Base-by-base conservation (phyloP, 2,329 filamentous ascomycete species). In the Cercospora nicotianae region DNA sequence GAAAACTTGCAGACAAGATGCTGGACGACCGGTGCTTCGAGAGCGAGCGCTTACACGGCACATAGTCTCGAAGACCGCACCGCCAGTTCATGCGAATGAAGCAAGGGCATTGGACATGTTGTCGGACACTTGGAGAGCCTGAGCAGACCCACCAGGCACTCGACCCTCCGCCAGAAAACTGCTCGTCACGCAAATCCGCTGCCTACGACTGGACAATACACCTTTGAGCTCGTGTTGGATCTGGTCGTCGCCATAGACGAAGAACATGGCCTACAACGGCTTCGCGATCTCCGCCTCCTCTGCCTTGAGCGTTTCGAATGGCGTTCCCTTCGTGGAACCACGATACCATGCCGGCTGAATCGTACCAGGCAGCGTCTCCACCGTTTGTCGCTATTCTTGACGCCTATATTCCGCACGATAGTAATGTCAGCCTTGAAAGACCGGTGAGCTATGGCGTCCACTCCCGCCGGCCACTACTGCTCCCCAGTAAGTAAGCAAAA, bases 41-140 rank as follows among this genome's bases (percentile, higher is more conserved):
- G 26, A 59, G 55, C 31, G 55, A n/a, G 55, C 55, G 55, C 55
- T 20, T 59, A 33, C 55, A 26, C 48, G 48, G 48, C 48, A 53
- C 48, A 26, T 45, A 13, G n/a, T 45, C 3, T 45, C 39, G 39
- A 48, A 12, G 20, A 23, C 18, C 20, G 48, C 12, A 26, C 20
- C 26, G 48, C 20, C 20, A 20, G 20, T 28, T 16, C 2, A 23
- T 53, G 48, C 13, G 3, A 9, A 7, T 28, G 12, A 53, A 26
- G 48, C 48, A 53, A 53, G 48, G 23, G 48, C 48, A 53, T n/a
- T 23, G 48, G 20, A 53, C 48, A 53, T 53, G 48, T 53, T 26
- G 48, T 9, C 48, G 20, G 48, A 13, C 48, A 53, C 48, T 53
- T 7, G 48, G 48, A 26, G 20, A 53, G 13, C 12, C 20, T 53